These are phyloP conservation scores for Pestalotiopsis sp. DNA, from an alignment of 2,329 filamentous ascomycete genomes.

Conservation along the genomic window DNA sequence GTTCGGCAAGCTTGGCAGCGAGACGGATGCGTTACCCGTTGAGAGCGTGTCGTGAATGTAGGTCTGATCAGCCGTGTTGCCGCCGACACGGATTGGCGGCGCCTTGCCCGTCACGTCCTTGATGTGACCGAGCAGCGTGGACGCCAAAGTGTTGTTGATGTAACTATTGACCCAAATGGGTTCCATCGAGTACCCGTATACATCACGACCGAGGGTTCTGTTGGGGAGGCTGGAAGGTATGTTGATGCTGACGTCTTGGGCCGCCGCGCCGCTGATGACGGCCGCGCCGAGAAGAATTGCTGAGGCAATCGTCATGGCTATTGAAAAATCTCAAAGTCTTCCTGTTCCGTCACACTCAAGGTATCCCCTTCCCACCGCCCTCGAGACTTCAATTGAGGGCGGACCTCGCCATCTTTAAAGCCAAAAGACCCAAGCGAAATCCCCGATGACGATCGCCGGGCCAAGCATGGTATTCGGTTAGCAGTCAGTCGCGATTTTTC, in stretches of 20 bases:
- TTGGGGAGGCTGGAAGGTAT: conserved; percentile 28
- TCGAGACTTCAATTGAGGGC: background rate
- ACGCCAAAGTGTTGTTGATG: conserved; percentile 28
- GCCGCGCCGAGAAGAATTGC: background rate
- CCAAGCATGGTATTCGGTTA: background rate
- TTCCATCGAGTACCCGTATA: conserved; percentile 37
- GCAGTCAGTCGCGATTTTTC: background rate
- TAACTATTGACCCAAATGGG: conserved; percentile 35
- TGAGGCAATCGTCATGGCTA: background rate
- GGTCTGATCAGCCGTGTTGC: conserved; percentile 37
- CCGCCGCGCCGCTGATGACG: background rate
- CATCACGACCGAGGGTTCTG: conserved; percentile 28
- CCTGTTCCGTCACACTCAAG: too few species aligned
- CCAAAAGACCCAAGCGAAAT: background rate
- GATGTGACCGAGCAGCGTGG: conserved; percentile 29
- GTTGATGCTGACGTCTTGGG: conserved; percentile 19
- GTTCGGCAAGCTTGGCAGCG: conserved; percentile 23
- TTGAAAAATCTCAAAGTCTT: too few species aligned
- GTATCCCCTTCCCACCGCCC: background rate
- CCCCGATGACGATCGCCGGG: background rate
- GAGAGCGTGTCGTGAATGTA: conserved; percentile 29
- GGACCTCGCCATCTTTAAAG: background rate
- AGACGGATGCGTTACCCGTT: conserved; percentile 29
- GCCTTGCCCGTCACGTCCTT: conserved; percentile 31
- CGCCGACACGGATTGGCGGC: conserved; percentile 35